Percentiles rank a stretch among this genome's conserved stretches.
Conservation (phyloP, 1,139 yeast genomes). For the Kazachstania sp. region DNA sequence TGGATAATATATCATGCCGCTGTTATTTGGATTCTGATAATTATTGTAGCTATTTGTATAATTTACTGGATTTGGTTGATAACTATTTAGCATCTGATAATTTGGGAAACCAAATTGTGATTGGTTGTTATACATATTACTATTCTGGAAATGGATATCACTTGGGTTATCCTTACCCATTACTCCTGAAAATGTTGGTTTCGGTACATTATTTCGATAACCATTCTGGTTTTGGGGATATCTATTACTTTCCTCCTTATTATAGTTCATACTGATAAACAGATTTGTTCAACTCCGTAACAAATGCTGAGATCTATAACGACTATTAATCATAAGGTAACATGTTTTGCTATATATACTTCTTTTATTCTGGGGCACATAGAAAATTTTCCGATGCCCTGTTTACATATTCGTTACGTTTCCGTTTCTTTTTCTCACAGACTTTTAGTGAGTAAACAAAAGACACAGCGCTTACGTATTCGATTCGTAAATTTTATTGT, state of each 20-base stretch:
- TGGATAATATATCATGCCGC: not conserved
- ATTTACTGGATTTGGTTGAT: not conserved
- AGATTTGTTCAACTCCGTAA: no score
- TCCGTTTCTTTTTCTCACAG: no score
- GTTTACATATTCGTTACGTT: no score
- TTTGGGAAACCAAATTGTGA: not conserved
- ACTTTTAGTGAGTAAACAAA: no score
- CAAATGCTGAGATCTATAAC: no score
- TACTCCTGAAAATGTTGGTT: constrained; percentile 26
- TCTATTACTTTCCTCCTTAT: not conserved
- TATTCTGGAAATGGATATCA: not conserved
- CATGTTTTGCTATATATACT: no score
- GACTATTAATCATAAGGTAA: no score
- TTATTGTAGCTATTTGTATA: not conserved
- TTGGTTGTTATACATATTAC: not conserved
- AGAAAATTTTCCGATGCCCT: constrained; percentile 1
- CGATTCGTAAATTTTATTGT: no score
- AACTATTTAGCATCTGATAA: not conserved
- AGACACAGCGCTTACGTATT: no score
- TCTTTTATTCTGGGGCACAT: not conserved
- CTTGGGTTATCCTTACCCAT: constrained; percentile 2
- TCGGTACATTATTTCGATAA: constrained; percentile 13
- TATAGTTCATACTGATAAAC: not conserved
- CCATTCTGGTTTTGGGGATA: not conserved
- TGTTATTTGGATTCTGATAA: not conserved